A percentile compares a stretch with the other conserved stretches of the same genome.
Conservation (phyloP, 192 early-diverging fungal species). For the Coemansia umbellata region DNA sequence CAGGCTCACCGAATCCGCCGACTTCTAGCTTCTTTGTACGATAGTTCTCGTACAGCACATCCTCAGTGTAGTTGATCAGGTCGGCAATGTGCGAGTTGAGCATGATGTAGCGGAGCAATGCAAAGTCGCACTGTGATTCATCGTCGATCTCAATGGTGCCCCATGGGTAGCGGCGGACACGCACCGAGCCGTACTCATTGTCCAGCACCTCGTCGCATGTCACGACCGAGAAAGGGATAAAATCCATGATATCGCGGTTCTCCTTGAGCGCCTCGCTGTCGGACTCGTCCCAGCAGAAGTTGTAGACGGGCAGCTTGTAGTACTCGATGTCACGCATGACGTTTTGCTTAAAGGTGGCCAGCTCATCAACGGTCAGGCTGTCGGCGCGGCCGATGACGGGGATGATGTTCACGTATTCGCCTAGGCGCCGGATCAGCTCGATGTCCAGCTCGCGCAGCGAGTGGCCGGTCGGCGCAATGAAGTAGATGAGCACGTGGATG, state of each 20-base stretch:
- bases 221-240: slow-evolving; percentile 92
- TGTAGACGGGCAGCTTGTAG: slow-evolving; percentile 97
- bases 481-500: slow-evolving; percentile 95
- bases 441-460: slow-evolving; percentile 94
- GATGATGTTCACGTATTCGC: slow-evolving; percentile 92
- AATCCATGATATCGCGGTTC: slow-evolving; percentile 86
- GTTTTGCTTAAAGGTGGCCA: slow-evolving; percentile 81
- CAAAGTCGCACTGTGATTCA: slow-evolving; percentile 94
- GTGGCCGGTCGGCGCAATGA: slow-evolving; percentile 96
- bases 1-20: slow-evolving; percentile 42
- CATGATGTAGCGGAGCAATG: slow-evolving; percentile 80
- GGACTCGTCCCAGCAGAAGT: slow-evolving; percentile 98
- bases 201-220: slow-evolving; percentile 80
- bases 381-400: slow-evolving; percentile 94
- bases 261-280: slow-evolving; percentile 98
- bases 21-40: slow-evolving; percentile 81
- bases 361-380: slow-evolving; percentile 79
- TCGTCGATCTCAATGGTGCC: slow-evolving; percentile 96
- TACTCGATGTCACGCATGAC: slow-evolving; percentile 97
- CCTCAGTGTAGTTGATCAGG: slow-evolving; percentile 93
- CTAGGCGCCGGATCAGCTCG: slow-evolving; percentile 86
- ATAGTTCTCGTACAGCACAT: slow-evolving; percentile 92
- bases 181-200: slow-evolving; percentile 79
- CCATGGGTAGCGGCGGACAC: slow-evolving; percentile 94
- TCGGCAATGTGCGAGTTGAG: slow-evolving; percentile 97